A percentile compares a stretch with the other conserved stretches of the same genome.
phyloP scores from a whole-genome alignment of 2,329 filamentous ascomycete species.

The Penicillium sp. region DNA sequence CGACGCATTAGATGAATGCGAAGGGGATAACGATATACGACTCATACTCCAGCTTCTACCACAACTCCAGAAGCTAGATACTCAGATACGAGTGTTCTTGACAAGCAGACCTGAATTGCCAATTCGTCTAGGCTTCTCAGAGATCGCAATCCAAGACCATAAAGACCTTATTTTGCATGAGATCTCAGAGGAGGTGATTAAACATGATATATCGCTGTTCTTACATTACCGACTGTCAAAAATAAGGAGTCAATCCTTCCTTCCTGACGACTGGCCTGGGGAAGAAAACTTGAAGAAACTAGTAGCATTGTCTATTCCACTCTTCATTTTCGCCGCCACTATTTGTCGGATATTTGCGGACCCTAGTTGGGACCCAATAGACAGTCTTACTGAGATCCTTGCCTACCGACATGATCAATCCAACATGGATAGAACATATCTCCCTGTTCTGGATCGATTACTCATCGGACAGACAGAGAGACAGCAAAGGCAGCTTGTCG shows the following conservation, averaged over 20 bases:
- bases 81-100: constrained; percentile 27
- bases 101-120: constrained; percentile 33
- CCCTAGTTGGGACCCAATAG: neutral
- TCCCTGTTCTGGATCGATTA: neutral
- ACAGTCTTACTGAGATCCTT: neutral
- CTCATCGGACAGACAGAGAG: too few relatives aligned
- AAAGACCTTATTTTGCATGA: constrained; percentile 30
- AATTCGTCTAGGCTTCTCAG: constrained; percentile 24
- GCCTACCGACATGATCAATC: neutral
- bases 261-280: neutral
- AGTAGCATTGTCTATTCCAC: neutral
- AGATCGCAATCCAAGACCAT: constrained; percentile 14
- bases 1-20: constrained; percentile 32
- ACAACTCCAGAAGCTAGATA: constrained; percentile 8
- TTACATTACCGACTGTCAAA: neutral
- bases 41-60: constrained; percentile 27
- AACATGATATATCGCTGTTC: constrained; percentile 23
- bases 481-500: neutral
- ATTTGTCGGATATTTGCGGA: neutral
- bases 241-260: neutral
- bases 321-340: neutral
- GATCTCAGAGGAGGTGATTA: constrained; percentile 22
- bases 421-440: neutral
- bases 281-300: neutral
- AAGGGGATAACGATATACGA: constrained; percentile 19